phyloP scores from a whole-genome alignment of 2,329 filamentous ascomycete genomes.

The Trichophyton verrucosum region DNA sequence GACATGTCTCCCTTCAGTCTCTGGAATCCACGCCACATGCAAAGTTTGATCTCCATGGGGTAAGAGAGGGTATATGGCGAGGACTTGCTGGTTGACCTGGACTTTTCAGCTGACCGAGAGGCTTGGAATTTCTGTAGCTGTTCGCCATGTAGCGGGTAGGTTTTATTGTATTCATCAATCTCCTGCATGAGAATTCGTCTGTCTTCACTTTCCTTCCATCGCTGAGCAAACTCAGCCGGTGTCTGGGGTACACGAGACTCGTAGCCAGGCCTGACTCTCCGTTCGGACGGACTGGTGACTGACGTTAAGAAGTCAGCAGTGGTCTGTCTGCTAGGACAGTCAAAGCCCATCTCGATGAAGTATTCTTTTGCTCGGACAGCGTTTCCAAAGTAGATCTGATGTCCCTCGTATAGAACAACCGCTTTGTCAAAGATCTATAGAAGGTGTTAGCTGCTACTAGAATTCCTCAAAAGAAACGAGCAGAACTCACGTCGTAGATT shows the following conservation, averaged over 20 bases:
- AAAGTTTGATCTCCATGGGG: constrained; percentile 61
- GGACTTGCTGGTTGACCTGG: constrained; percentile 43
- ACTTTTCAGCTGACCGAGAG: constrained; percentile 33
- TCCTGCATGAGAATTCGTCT: constrained; percentile 31
- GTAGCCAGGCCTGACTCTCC: constrained; percentile 55
- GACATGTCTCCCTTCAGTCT: constrained; percentile 65
- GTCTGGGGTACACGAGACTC: constrained; percentile 47
- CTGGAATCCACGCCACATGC: constrained; percentile 67
- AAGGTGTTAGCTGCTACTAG: constrained; percentile 4
- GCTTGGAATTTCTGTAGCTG: constrained; percentile 11
- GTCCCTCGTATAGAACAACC: constrained; percentile 63
- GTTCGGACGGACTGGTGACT: constrained; percentile 69
- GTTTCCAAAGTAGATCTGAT: constrained; percentile 65
- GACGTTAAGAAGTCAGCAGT: constrained; percentile 72
- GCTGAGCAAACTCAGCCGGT: constrained; percentile 53
- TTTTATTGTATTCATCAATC: constrained; percentile 33
- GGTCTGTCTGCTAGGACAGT: constrained; percentile 62
- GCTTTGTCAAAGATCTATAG: constrained; percentile 63
- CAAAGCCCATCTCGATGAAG: constrained; percentile 65
- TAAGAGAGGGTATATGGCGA: constrained; percentile 79
- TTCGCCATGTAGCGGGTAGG: constrained; percentile 27
- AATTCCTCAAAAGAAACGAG: constrained; percentile 11
- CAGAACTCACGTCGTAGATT: constrained; percentile 45
- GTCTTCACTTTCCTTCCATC: constrained; percentile 45
- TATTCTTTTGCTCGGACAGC: constrained; percentile 55